Base-by-base conservation (phyloP, 148 eudicot genomes). In the Bassia scoparia region DNA sequence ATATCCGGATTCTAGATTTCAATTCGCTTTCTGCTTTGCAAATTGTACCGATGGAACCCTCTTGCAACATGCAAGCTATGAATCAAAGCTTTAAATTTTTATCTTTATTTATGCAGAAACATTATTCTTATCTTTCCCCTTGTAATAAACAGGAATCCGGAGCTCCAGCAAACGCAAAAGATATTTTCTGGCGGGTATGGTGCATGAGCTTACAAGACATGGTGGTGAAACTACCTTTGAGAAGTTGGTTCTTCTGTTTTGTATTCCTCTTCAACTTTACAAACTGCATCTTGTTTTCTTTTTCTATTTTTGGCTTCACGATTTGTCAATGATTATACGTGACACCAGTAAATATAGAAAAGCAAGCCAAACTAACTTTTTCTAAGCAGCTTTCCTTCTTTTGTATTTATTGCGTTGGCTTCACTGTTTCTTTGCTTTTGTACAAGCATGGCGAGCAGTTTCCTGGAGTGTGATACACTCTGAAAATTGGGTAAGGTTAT, bases 101-200 rank as follows among this genome's bases (percentile, higher is more conserved):
- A n/a, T n/a, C n/a, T n/a, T n/a, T n/a, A n/a, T n/a, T n/a, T n/a
- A n/a, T n/a, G n/a, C n/a, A n/a, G n/a, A 18, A 52, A 53, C 30
- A 24, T 11, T 41, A 58, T 52, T 31, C 8, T 21, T n/a, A 8
- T 41, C 46, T 62, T 35, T 71, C 15, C 52, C 16, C 56, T 21
- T 72, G 55, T 31, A 48, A 15, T 62, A 80, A 54, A 79, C 92
- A 97, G 89, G 92, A 62, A 96, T 96, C 83, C 85, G 79, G 74
- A 84, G 81, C 66, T 88, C 88, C 59, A 84, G 89, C 73, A 90
- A 86, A 78, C 61, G 78, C 81, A 91, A 66, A 90, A 96, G 71
- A 88, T 96, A 82, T 90, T 92, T 79, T 84, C n/a, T 96, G 90
- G 88, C 96, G n/a, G 96, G 97, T 79, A 86, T 96, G 99, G 99